Evolutionary conservation across 176 grass and related monocot genomes (phyloP).

Genomic region (Oryza coarctata): DNA sequence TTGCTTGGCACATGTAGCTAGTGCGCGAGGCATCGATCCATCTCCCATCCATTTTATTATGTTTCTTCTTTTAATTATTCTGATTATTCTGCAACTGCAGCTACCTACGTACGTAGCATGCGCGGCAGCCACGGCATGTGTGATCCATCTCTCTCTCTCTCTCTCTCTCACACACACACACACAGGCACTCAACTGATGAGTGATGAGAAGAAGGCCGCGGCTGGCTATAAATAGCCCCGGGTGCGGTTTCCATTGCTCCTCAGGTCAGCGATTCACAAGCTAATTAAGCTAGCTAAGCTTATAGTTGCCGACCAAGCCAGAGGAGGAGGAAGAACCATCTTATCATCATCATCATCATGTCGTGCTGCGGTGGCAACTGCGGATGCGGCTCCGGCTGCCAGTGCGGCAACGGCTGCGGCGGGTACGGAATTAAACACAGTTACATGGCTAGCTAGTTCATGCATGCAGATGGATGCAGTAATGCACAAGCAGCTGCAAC

Average conservation of each 20-base stretch:
- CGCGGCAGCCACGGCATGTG: too few species aligned
- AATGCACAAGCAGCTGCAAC: too few species aligned
- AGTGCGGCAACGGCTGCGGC: conserved; percentile 50
- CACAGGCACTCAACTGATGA: too few species aligned
- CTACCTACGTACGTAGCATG: too few species aligned
- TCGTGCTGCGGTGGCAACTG: conserved; percentile 58
- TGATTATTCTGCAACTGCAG: too few species aligned
- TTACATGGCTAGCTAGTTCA: too few species aligned
- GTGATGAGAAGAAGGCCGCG: too few species aligned
- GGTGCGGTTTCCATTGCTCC: conserved; percentile 4
- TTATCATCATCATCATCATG: conserved; percentile 35
- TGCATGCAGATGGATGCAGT: conserved; percentile 33
- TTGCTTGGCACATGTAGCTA: not conserved
- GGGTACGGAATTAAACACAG: too few species aligned
- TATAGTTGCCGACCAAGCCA: not conserved
- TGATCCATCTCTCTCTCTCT: too few species aligned
- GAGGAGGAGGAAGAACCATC: not conserved
- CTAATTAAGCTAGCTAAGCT: not conserved
- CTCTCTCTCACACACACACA: too few species aligned
- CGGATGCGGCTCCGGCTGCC: conserved; percentile 45
- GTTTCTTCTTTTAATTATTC: not conserved
- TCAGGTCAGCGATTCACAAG: conserved; percentile 30
- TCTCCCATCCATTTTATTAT: not conserved
- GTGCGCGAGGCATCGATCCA: not conserved
- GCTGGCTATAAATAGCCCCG: conserved; percentile 30